Base-by-base conservation (phyloP, 2,329 filamentous ascomycete species). In the Colletotrichum sidae region DNA sequence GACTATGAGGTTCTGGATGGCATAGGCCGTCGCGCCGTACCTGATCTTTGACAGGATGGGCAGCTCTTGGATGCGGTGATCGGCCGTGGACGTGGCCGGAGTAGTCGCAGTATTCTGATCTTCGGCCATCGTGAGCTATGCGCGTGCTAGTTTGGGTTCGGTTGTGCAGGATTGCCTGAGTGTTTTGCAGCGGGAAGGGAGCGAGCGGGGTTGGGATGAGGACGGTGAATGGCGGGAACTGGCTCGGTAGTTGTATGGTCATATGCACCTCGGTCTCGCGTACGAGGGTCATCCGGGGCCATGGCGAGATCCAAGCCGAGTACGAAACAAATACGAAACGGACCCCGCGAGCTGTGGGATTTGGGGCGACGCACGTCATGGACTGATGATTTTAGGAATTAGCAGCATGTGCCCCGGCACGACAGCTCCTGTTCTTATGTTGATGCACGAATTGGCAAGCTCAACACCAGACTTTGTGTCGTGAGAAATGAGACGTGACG, bases 241-340 rank as follows among this genome's bases (percentile, higher is more conserved):
- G 13, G 51, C 44, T 51, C 61, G 61, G 61, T 61, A 65, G 61
- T 60, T 61, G 56, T 65, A 60, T 35, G n/a, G 9, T 60, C 34
- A 45, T 50, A 60, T 46, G 46, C 62, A 61, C 62, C 52, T 61
- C 57, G 57, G 51, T 61, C 25, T 65, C 62, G 62, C 35, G 42
- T 38, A 11, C 17, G 15, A 38, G 49, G 44, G 34, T 41, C 46
- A 34, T 49, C 46, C 55, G 25, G 60, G 42, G 39, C 55, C 55
- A 49, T 37, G 38, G 37, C 46, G 38, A 41, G 58, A 49, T 53
- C 49, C 33, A 41, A 56, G 47, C 63, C 63, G 63, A 63, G 63
- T 63, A 63, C 63, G 63, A 66, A 57, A 49, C 38, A 52, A 53
- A 42, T 63, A 47, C 58, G 47, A 66, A 66, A 63, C 58, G n/a